Evolutionary conservation across 1,284 basidiomycete species (phyloP), one percentile per base, ranked within the genome.

Genomic region (Grifola frondosa): DNA sequence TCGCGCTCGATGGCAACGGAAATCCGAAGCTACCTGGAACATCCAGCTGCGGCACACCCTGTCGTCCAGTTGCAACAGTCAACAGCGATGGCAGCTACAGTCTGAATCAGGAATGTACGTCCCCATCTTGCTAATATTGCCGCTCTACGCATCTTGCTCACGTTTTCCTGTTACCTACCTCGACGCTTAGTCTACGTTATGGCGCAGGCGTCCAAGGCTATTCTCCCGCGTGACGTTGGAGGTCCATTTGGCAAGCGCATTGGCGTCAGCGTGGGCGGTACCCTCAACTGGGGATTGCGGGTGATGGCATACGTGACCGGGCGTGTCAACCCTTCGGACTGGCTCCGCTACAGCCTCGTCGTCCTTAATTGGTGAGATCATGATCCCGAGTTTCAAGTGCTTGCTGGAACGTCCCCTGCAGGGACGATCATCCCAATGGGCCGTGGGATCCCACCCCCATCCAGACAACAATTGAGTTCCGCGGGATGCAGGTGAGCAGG

Each of bases 221-320:
- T 85, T 48, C 67, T 84, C 15, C 86, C 85, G 0, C 75, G 77
- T 38, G 85, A 88, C 41, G 56, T 59, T 1, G 79, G 77, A 4
- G 85, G 86, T 3, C 81, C 84, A 0, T 86, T 71, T 52, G 86
- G 78, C 5, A 68, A 81, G 54, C 74, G 86, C n/a, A 79, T 88
- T 35, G 78, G 74, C 4, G 77, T 81, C 11, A 72, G 71, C 20
- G 75, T 87, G 1, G 71, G 72, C 13, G 86, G 85, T 1, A 61
- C 54, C 7, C 63, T 75, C 19, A 67, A 61, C 49, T 81, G 77
- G 77, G 78, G 75, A 0, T 68, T 88, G 5, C 58, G 71, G 20
- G 84, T 83, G 2, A 71, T 73, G 4, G 84, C 82, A 8, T 88
- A 77, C 49, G 76, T 81, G 16, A 86, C 84, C 0, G 63, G 63